A percentile compares a stretch with the other conserved stretches of the same genome.
Conservation (phyloP, 2,329 filamentous ascomycete species). For the Escovopsis sp. region DNA sequence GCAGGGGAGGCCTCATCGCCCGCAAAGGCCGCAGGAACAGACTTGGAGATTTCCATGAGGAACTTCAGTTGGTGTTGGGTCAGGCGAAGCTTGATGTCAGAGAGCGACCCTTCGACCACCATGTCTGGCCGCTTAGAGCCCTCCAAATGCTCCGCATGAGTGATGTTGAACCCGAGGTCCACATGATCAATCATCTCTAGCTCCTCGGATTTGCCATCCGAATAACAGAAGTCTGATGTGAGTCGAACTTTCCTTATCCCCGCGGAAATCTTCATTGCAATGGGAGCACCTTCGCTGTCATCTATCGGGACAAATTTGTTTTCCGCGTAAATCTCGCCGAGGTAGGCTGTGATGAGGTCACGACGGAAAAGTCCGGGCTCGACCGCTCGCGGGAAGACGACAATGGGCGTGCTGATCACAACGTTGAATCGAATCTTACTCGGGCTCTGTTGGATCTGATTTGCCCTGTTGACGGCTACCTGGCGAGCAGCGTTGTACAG, state of each 20-base stretch:
- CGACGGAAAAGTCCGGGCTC: slow-evolving; percentile 53
- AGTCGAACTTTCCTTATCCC: slow-evolving; percentile 86
- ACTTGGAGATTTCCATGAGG: slow-evolving; percentile 70
- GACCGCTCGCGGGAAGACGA: slow-evolving; percentile 78
- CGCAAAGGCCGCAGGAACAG: slow-evolving; percentile 76
- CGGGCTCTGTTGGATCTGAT: slow-evolving; percentile 78
- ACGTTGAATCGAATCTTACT: slow-evolving; percentile 90
- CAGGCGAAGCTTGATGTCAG: slow-evolving; percentile 76
- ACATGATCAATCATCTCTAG: slow-evolving; percentile 96
- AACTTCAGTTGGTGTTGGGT: slow-evolving; percentile 89
- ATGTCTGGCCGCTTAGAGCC: slow-evolving; percentile 73
- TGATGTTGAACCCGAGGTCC: slow-evolving; percentile 83
- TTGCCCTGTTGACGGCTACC: slow-evolving; percentile 86
- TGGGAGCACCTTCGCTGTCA: slow-evolving; percentile 55
- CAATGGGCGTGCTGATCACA: slow-evolving; percentile 84
- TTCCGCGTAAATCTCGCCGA: slow-evolving; percentile 94
- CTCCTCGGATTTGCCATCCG: slow-evolving; percentile 59
- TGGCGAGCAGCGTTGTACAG: slow-evolving; percentile 95
- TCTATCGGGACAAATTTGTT: slow-evolving; percentile 83
- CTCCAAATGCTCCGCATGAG: slow-evolving; percentile 71
- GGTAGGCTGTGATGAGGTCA: slow-evolving; percentile 79
- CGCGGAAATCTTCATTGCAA: slow-evolving; percentile 78
- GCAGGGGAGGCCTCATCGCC: slow-evolving; percentile 53
- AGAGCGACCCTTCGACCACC: slow-evolving; percentile 84
- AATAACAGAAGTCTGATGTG: slow-evolving; percentile 79